Evolutionary conservation across 2,329 filamentous ascomycete species (phyloP).

Genomic region (Sclerotinia sclerotiorum): DNA sequence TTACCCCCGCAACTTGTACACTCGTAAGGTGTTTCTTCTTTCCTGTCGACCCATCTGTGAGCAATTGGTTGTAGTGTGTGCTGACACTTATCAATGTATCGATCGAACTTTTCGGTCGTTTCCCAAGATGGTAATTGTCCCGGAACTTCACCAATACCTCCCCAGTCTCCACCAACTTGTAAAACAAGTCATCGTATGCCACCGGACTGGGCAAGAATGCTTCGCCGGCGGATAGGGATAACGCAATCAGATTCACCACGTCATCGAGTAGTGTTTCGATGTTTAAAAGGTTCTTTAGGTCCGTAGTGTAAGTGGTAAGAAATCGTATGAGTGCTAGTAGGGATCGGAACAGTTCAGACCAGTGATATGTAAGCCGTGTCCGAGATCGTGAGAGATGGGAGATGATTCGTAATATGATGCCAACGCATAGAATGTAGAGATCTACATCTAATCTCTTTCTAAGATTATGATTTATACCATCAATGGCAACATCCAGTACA

Average conservation of each 20-base stretch:
- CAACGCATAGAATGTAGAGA: constrained; percentile 78
- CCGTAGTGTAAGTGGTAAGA: constrained; percentile 78
- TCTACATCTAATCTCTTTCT: constrained; percentile 79
- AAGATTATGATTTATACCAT: constrained; percentile 92
- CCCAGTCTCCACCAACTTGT: constrained; percentile 93
- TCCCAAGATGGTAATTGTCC: constrained; percentile 66
- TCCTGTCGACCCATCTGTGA: constrained; percentile 57
- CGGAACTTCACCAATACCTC: constrained; percentile 81
- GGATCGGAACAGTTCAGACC: constrained; percentile 91
- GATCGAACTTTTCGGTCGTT: constrained; percentile 67
- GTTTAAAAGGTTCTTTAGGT: constrained; percentile 67
- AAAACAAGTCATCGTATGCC: constrained; percentile 95
- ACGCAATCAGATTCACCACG: constrained; percentile 77
- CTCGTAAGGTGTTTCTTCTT: constrained; percentile 71
- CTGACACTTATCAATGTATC: constrained; percentile 80
- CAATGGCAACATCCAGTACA: constrained; percentile 83
- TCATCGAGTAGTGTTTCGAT: constrained; percentile 74
- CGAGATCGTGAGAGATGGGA: constrained; percentile 81
- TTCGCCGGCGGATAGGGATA: constrained; percentile 83
- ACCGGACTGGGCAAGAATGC: constrained; percentile 84
- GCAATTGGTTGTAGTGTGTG: constrained; percentile 81
- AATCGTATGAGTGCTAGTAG: constrained; percentile 87
- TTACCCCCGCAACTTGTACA: constrained; percentile 81
- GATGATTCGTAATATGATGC: constrained; percentile 78
- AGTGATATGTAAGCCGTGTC: constrained; percentile 83